Base-by-base conservation (phyloP, 129 eudicot genomes). In the Kitagawia praeruptora region DNA sequence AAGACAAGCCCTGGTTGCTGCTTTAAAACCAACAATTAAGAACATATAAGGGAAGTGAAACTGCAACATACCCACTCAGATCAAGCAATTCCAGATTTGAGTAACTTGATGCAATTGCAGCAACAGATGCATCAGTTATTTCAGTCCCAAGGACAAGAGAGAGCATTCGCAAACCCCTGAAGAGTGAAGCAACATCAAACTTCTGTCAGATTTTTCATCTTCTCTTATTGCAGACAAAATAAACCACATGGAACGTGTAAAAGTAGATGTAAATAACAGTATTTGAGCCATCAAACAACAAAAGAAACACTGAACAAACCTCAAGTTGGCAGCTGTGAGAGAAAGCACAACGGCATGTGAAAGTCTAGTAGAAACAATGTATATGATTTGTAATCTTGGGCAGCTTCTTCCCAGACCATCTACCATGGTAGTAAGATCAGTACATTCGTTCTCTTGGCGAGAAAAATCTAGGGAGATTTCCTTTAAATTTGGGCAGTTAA, bases 101-200 rank as follows among this genome's bases (percentile, higher is more conserved):
- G 84, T 87, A 96, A 84, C 85, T 87, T 79, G 92, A 85, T 25
- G 97, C 87, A 76, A 96, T 92, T 71, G 98, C 98, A 73, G 92
- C 98, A 67, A 96, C 97, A 40, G 98, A 96, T 79, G 99, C 98
- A 88, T 96, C 98, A 46, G 98, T 90, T 40, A 96, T 87, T 83
- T 91, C 93, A 40, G 96, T 74, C 76, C 98, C 98, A 75, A 94
- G 86, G 66, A 94, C 92, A 82, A 94, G 91, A 63, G 98, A 92
- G 75, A 96, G 91, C 98, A 92, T 92, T 19, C 96, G 86, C 85
- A 96, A 85, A 31, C 96, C 89, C 96, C 98, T 96, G 82, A 74
- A 81, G 19, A 75, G 48, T 9, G 61, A 78, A 73, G 73, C 76
- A 70, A 70, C 28, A 16, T 67, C 31, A 56, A 69, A 31, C 16